A percentile compares a stretch with the other conserved stretches of the same genome.
phyloP scores from a whole-genome alignment of 495 filamentous ascomycete species.

The Hypoxylon rickii region DNA sequence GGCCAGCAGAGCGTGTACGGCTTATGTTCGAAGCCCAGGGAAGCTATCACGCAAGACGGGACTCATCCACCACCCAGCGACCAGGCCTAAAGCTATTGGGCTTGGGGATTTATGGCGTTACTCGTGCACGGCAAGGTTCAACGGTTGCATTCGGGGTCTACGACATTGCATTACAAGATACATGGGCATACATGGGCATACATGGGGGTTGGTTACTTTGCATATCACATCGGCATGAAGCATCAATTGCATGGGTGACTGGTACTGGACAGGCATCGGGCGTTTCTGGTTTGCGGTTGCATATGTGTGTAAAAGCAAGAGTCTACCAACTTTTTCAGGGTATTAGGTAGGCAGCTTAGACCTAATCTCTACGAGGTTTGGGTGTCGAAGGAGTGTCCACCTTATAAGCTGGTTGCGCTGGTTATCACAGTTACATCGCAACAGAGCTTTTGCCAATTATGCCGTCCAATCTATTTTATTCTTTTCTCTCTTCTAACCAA shows the following conservation, averaged over 20 bases:
- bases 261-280: slow-evolving; percentile 11
- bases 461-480: background rate
- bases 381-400: background rate
- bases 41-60: background rate
- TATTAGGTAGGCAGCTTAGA: background rate
- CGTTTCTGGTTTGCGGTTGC: slow-evolving; percentile 12
- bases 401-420: background rate
- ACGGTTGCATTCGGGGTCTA: slow-evolving; percentile 24
- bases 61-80: slow-evolving; percentile 4
- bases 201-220: slow-evolving; percentile 31
- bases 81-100: slow-evolving; percentile 6
- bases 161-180: slow-evolving; percentile 27
- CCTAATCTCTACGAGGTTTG: background rate
- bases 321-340: too few species aligned
- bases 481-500: background rate
- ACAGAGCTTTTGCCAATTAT: background rate
- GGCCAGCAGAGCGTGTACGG: slow-evolving; percentile 66
- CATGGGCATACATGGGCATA: slow-evolving; percentile 8
- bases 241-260: slow-evolving; percentile 18
- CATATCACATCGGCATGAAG: slow-evolving; percentile 30
- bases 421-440: background rate
- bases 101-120: slow-evolving; percentile 10
- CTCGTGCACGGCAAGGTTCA: slow-evolving; percentile 3
- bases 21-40: slow-evolving; percentile 46
- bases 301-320: too few species aligned